Percentiles rank a stretch among this genome's conserved stretches.
phyloP scores from a whole-genome alignment of 2,329 filamentous ascomycete species.

The Xenoacremonium recifei region DNA sequence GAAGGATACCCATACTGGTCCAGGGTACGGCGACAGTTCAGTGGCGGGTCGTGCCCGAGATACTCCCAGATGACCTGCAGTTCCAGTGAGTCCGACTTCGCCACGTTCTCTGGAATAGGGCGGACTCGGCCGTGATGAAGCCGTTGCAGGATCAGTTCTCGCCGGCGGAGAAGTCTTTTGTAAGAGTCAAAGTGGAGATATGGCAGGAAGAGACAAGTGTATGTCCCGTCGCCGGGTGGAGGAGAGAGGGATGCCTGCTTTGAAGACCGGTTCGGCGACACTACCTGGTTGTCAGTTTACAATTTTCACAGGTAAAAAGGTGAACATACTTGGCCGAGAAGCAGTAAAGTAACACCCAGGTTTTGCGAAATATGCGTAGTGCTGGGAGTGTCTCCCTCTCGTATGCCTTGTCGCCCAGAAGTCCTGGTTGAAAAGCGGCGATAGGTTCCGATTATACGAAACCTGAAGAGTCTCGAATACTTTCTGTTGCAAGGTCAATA shows the following conservation, averaged over 20 bases:
- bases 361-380: slow-evolving; percentile 49
- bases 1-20: slow-evolving; percentile 65
- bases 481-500: slow-evolving; percentile 28
- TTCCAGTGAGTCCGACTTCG: slow-evolving; percentile 55
- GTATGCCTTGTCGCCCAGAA: slow-evolving; percentile 50
- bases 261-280: slow-evolving; percentile 35
- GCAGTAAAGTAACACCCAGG: slow-evolving; percentile 48
- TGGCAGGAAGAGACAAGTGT: slow-evolving; percentile 53
- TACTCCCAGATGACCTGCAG: slow-evolving; percentile 62
- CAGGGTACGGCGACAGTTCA: slow-evolving; percentile 60
- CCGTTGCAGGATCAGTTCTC: slow-evolving; percentile 52
- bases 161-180: slow-evolving; percentile 53
- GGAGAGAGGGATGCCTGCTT: slow-evolving; percentile 29
- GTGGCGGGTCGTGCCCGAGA: slow-evolving; percentile 57
- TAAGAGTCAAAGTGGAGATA: slow-evolving; percentile 67
- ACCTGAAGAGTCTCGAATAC: slow-evolving; percentile 44
- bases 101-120: slow-evolving; percentile 54
- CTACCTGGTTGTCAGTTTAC: slow-evolving; percentile 11
- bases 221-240: slow-evolving; percentile 29
- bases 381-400: slow-evolving; percentile 46
- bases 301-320: background rate
- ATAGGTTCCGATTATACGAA: slow-evolving; percentile 35
- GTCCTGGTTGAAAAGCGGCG: slow-evolving; percentile 43
- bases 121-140: slow-evolving; percentile 52
- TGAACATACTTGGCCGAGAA: slow-evolving; percentile 30